Percentiles rank a stretch among this genome's conserved stretches.
phyloP scores from a whole-genome alignment of 2,329 filamentous ascomycete species.

The Ophiostoma pallidulum region DNA sequence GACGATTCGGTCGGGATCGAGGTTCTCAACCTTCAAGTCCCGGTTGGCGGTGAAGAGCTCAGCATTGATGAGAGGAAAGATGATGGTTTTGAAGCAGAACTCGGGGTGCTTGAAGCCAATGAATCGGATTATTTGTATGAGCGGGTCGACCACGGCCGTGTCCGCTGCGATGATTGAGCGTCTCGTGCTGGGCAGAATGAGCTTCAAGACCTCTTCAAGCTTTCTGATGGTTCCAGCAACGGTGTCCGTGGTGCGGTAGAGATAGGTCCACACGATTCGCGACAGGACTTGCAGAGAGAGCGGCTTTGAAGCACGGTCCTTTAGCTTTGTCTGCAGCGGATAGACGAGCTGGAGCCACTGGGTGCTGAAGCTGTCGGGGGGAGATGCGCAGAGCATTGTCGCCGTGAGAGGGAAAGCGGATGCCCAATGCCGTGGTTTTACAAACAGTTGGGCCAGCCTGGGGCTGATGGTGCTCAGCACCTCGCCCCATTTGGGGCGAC shows the following conservation, averaged over 20 bases:
- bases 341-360: conserved; percentile 82
- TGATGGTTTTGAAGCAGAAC: conserved; percentile 81
- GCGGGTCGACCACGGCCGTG: conserved; percentile 70
- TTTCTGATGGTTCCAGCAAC: conserved; percentile 61
- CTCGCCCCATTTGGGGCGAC: conserved; percentile 75
- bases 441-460: conserved; percentile 72
- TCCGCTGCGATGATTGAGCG: conserved; percentile 77
- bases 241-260: conserved; percentile 73
- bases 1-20: conserved; percentile 96
- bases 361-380: conserved; percentile 68
- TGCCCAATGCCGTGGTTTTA: conserved; percentile 87
- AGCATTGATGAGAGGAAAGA: conserved; percentile 92
- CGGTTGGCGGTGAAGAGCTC: conserved; percentile 71
- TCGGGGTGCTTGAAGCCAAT: conserved; percentile 92
- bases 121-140: conserved; percentile 89
- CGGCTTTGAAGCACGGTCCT: conserved; percentile 69
- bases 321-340: conserved; percentile 69
- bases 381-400: conserved; percentile 79
- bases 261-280: conserved; percentile 85
- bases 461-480: conserved; percentile 72
- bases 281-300: conserved; percentile 84
- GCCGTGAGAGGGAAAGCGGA: conserved; percentile 82
- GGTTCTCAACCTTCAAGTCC: conserved; percentile 77
- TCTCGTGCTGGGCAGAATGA: conserved; percentile 73
- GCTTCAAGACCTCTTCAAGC: conserved; percentile 78